Evolutionary conservation across 1,284 basidiomycete species (phyloP).

Genomic region (Apiotrichum mycotoxinovorans): DNA sequence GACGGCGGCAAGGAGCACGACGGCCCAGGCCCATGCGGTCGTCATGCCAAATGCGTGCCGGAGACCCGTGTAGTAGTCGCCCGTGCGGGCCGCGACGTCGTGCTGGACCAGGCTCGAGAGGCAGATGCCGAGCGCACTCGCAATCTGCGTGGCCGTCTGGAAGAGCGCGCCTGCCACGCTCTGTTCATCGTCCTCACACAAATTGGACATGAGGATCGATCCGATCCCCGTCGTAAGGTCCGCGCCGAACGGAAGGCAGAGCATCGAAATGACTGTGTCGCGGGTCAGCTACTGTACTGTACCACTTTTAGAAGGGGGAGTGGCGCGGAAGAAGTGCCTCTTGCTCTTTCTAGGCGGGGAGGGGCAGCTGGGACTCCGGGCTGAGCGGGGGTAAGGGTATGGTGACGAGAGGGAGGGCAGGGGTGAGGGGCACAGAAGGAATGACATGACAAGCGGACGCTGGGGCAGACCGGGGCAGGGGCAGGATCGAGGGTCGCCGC

Average conservation of each 20-base stretch:
- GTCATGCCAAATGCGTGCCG: slow-evolving; percentile 27
- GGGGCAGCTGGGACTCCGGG: too few relatives aligned
- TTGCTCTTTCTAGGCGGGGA: too few relatives aligned
- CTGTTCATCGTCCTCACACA: slow-evolving; percentile 34
- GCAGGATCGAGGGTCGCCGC: too few relatives aligned
- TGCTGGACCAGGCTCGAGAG: slow-evolving; percentile 22
- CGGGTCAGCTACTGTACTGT: too few relatives aligned
- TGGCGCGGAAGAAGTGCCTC: too few relatives aligned
- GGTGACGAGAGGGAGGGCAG: not conserved
- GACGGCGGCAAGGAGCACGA: slow-evolving; percentile 13
- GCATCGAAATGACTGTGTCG: slow-evolving; percentile 23
- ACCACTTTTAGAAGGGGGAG: too few relatives aligned
- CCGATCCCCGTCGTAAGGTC: slow-evolving; percentile 37
- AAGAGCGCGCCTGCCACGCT: slow-evolving; percentile 36
- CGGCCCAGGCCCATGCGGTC: slow-evolving; percentile 22
- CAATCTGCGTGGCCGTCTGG: slow-evolving; percentile 32
- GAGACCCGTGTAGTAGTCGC: slow-evolving; percentile 19
- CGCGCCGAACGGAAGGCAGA: slow-evolving; percentile 34
- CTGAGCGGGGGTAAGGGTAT: not conserved
- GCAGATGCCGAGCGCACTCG: slow-evolving; percentile 30
- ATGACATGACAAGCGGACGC: too few relatives aligned
- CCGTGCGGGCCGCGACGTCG: slow-evolving; percentile 12
- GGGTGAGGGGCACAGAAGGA: too few relatives aligned
- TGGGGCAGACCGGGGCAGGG: too few relatives aligned
- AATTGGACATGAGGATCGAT: slow-evolving; percentile 36